Conservation (phyloP, 2,329 filamentous ascomycete genomes). For the Corinectria fuckeliana region DNA sequence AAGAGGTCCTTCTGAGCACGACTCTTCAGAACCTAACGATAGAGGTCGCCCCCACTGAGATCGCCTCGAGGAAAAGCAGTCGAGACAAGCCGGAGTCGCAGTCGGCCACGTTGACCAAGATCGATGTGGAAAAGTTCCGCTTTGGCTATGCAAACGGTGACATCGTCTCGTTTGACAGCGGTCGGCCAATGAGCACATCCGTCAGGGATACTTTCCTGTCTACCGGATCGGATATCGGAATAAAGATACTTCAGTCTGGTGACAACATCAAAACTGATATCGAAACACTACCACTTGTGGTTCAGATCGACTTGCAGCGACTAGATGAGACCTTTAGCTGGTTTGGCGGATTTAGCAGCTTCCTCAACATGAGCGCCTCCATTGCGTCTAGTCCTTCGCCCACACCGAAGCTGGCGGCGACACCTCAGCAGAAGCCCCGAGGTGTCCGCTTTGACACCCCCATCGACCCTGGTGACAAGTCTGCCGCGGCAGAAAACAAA, state of each 20-base stretch:
- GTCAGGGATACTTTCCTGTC: constrained; percentile 64
- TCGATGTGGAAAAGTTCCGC: constrained; percentile 63
- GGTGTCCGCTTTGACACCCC: constrained; percentile 66
- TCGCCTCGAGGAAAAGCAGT: constrained; percentile 11
- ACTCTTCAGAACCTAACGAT: constrained; percentile 53
- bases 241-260: constrained; percentile 56
- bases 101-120: constrained; percentile 40
- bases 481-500: constrained; percentile 64
- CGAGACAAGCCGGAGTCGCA: constrained; percentile 37
- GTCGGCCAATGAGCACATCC: constrained; percentile 63
- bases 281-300: constrained; percentile 76
- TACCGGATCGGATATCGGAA: constrained; percentile 62
- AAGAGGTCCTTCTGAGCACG: constrained; percentile 60
- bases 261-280: constrained; percentile 64
- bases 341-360: constrained; percentile 90
- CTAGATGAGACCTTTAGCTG: constrained; percentile 87
- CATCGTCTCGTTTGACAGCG: constrained; percentile 68
- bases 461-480: constrained; percentile 55
- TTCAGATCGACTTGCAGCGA: constrained; percentile 78
- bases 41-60: constrained; percentile 33
- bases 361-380: constrained; percentile 86
- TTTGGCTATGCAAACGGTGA: constrained; percentile 69
- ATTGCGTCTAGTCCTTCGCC: constrained; percentile 75
- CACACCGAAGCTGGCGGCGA: constrained; percentile 44
- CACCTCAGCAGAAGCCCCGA: constrained; percentile 54